Percentiles rank a stretch among this genome's conserved stretches.
Conservation (phyloP, 1,284 basidiomycete genomes). For the Mycena sp. region DNA sequence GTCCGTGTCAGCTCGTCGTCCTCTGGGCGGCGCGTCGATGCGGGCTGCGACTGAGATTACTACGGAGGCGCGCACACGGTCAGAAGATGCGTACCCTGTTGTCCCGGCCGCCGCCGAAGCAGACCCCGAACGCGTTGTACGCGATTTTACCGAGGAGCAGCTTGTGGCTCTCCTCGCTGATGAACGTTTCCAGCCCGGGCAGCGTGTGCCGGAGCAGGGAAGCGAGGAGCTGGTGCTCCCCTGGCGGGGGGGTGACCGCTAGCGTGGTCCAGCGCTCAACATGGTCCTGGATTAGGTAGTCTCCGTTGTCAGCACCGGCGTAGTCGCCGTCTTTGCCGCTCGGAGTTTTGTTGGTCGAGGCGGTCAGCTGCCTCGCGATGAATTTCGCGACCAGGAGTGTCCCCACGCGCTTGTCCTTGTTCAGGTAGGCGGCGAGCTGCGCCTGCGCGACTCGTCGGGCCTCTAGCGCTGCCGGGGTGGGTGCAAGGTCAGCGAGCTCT, state of each 20-base stretch:
- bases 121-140: constrained; percentile 81
- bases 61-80: neutral
- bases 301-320: constrained; percentile 57
- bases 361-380: constrained; percentile 73
- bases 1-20: constrained; percentile 78
- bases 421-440: constrained; percentile 61
- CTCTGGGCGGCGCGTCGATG: constrained; percentile 62
- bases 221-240: constrained; percentile 62
- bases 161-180: constrained; percentile 69
- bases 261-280: constrained; percentile 71
- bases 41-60: constrained; percentile 51
- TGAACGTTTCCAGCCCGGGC: constrained; percentile 75
- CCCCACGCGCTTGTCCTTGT: constrained; percentile 45
- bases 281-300: constrained; percentile 77
- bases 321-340: constrained; percentile 53
- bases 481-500: constrained; percentile 41
- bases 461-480: constrained; percentile 43
- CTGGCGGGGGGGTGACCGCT: constrained; percentile 56
- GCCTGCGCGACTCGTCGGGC: constrained; percentile 66
- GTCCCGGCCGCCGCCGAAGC: constrained; percentile 68
- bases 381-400: constrained; percentile 74
- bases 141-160: constrained; percentile 74
- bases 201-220: constrained; percentile 68
- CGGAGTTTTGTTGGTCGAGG: constrained; percentile 72
- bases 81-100: constrained; percentile 60